Evolutionary conservation across 2,329 filamentous ascomycete species (phyloP), one percentile per base, ranked within the genome.

Genomic region (Aspergillus amoenus): DNA sequence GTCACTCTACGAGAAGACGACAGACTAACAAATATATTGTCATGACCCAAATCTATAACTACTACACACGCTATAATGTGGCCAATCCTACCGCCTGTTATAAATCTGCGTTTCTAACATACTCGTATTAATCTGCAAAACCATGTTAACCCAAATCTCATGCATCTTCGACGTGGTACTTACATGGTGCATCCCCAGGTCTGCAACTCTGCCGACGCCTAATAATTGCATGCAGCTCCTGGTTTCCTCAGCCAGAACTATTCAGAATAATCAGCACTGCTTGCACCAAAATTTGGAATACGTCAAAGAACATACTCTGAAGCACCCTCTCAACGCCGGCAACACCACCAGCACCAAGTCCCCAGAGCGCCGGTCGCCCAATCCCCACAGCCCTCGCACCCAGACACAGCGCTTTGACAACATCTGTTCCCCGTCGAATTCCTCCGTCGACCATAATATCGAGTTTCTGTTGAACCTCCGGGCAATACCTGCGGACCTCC

Each of bases 391-490:
- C 91, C 69, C 82, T 91, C 0, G 91, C 91, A n/a, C 91, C 91
- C 11, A 96, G 77, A 66, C 88, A 91, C 30, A 96, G 74, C 6
- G 91, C 91, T 77, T 96, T 96, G 61, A 95, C 87, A 8, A 95
- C 83, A 72, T 96, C 91, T 3, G 91, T 94, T 2, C 91, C 91
- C 60, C 91, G 81, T 73, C 85, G 87, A 65, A 96, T 87, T 24
- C 91, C 91, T 37, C 91, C 91, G 68, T 96, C 91, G 15, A 95
- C 83, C 81, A 87, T 92, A 9, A 96, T 84, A 71, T 96, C 91
- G 47, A 95, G 78, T 68, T 83, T 83, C 30, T 80, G 78, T 64
- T 90, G 79, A 49, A 90, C 82, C 70, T 88, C 80, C 2, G 87
- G 86, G 66, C 86, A 89, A 74, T 88, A 88, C 70, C 87, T 87